Evolutionary conservation across 73 alveolate species (phyloP).

Genomic region (Paramecium sexaurelia): DNA sequence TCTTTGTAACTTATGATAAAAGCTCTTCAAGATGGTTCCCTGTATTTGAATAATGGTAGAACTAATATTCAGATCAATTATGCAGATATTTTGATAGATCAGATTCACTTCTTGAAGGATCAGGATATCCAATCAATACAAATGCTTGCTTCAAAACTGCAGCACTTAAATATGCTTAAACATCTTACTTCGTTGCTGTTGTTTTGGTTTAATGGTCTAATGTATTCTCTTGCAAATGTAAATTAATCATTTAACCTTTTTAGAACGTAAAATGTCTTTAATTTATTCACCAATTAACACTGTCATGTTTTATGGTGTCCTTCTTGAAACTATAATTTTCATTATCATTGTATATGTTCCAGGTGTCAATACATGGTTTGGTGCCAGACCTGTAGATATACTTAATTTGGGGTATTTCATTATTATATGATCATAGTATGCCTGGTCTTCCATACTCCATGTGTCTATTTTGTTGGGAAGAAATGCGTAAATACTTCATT

Average conservation of each 20-base stretch:
- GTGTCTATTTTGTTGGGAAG: conserved; percentile 66
- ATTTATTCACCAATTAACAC: neutral
- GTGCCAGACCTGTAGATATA: conserved; percentile 68
- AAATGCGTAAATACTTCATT: conserved; percentile 54
- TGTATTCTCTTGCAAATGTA: conserved; percentile 59
- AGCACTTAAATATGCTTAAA: conserved; percentile 61
- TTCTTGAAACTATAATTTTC: conserved; percentile 2
- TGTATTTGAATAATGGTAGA: neutral
- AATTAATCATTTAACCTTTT: neutral
- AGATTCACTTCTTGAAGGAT: conserved; percentile 45
- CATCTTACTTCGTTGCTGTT: conserved; percentile 41
- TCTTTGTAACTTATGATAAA: neutral
- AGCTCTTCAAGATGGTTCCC: neutral
- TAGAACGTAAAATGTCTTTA: conserved; percentile 61
- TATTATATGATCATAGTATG: neutral
- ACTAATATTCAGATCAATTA: conserved; percentile 12
- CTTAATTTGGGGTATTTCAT: conserved; percentile 17
- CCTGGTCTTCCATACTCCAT: conserved; percentile 68
- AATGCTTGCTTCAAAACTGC: conserved; percentile 64
- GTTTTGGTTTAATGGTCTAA: conserved; percentile 55
- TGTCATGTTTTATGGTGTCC: conserved; percentile 60
- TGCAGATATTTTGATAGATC: conserved; percentile 51
- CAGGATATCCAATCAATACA: conserved; percentile 28
- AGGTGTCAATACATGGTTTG: conserved; percentile 61
- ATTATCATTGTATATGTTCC: conserved; percentile 59